Percentiles rank a stretch among this genome's conserved stretches.
These are phyloP conservation scores for Hibiscus mutabilis DNA, from an alignment of 345 rosid species.

Conservation along the genomic window DNA sequence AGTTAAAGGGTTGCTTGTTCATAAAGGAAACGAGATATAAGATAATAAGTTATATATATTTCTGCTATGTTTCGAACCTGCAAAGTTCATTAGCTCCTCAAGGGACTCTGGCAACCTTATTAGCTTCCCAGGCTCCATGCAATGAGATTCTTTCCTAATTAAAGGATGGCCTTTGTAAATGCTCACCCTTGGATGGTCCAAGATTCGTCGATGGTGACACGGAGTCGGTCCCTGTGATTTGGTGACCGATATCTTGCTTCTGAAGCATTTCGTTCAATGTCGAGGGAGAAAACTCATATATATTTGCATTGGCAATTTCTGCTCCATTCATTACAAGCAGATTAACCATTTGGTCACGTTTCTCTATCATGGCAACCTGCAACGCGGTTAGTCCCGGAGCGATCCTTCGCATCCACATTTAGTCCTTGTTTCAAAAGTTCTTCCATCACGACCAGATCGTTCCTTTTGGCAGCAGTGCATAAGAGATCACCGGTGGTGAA, in stretches of 20 bases:
- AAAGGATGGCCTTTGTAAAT: slow-evolving; percentile 67
- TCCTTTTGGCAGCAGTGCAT: slow-evolving; percentile 66
- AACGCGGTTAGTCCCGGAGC: slow-evolving; percentile 56
- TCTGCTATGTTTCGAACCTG: slow-evolving; percentile 39
- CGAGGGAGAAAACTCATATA: slow-evolving; percentile 16
- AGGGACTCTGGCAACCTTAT: slow-evolving; percentile 56
- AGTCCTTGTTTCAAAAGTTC: slow-evolving; percentile 57
- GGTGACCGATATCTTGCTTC: slow-evolving; percentile 40
- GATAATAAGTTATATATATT: background rate
- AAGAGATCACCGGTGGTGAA: slow-evolving; percentile 63
- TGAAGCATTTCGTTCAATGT: slow-evolving; percentile 35
- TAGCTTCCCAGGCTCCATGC: slow-evolving; percentile 53
- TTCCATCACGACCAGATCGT: slow-evolving; percentile 45
- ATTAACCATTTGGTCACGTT: slow-evolving; percentile 55
- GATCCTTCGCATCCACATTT: slow-evolving; percentile 45
- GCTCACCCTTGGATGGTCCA: slow-evolving; percentile 49
- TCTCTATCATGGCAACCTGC: slow-evolving; percentile 54
- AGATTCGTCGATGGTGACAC: slow-evolving; percentile 24
- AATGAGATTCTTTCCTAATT: slow-evolving; percentile 35
- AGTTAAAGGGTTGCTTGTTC: background rate
- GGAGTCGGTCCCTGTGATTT: slow-evolving; percentile 23
- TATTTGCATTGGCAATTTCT: slow-evolving; percentile 26
- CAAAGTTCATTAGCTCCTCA: slow-evolving; percentile 66
- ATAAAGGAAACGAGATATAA: background rate
- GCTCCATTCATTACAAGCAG: slow-evolving; percentile 67